Base-by-base conservation (phyloP, 108 stramenopile genomes). In the Discostella pseudostelligera region DNA sequence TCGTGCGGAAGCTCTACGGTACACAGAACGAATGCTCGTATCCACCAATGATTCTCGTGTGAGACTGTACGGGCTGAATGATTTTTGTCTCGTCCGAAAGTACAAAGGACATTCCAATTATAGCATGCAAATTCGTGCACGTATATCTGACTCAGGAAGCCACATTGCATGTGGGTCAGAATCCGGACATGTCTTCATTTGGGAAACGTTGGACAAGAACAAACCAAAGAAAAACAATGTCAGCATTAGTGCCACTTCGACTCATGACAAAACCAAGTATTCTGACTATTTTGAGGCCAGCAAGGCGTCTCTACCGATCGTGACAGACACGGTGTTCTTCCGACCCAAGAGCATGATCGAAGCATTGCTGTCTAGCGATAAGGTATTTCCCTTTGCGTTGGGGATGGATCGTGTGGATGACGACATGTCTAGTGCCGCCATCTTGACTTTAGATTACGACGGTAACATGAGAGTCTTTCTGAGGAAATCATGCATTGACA, bases 41-140 rank as follows among this genome's bases (percentile, higher is more conserved):
- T 89, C 89, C n/a, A 91, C 89, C 11, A 88, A 88, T 64, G 89
- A 91, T 75, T 78, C 81, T 8, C 69, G 89, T 47, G 67, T 91
- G 39, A 78, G 89, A 11, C 72, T 87, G 22, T 87, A 73, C 55
- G 72, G 76, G 29, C 65, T 87, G 17, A 83, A 88, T 49, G 87
- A 88, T 58, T 88, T 80, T 51, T 78, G 62, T 28, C 69, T 75
- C 48, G 54, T 76, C 22, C 50, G 73, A 50, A 91, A 91, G 62
- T 91, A 84, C 80, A 91, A 91, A 75, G 89, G 89, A 13, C 72
- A 85, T 36, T 73, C 50, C 13, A 88, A 91, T 56, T 82, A 69
- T 47, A 70, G 59, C 32, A 84, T 88, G 81, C 89, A 89, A 71
- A 88, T 91, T 76, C 70, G 77, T 35, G 89, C 89, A 40, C 76